These are phyloP conservation scores for Zostera marina DNA, from an alignment of 116 monocot genomes.

Conservation along the genomic window DNA sequence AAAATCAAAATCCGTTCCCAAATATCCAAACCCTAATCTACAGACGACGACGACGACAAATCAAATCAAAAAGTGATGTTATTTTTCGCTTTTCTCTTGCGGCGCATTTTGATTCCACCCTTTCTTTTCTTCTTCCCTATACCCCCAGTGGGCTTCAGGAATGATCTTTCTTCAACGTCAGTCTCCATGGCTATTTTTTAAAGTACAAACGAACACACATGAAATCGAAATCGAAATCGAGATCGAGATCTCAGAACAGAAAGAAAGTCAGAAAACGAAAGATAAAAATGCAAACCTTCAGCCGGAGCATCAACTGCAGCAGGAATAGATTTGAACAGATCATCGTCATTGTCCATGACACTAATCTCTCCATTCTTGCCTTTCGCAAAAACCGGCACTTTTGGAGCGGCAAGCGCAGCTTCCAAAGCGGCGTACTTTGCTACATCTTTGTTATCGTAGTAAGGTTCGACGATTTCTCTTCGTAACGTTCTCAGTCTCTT, in stretches of 20 bases:
- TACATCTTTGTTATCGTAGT: constrained; percentile 85
- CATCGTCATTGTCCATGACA: not conserved
- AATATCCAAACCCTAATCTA: not conserved
- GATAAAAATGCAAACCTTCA: not conserved
- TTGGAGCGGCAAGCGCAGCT: constrained; percentile 72
- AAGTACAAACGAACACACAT: not conserved
- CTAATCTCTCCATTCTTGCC: not conserved
- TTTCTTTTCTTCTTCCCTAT: constrained; percentile 6
- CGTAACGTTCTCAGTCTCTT: constrained; percentile 68
- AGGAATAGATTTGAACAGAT: not conserved
- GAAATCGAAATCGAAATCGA: too few species aligned
- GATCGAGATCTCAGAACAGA: too few species aligned
- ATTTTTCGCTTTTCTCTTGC: constrained; percentile 5
- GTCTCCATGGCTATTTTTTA: not conserved
- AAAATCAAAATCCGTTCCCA: not conserved
- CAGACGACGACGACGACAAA: too few species aligned
- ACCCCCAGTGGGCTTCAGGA: constrained; percentile 2
- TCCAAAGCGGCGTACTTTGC: constrained; percentile 71
- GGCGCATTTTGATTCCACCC: not conserved
- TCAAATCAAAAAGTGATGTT: not conserved
- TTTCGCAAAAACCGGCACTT: constrained; percentile 37
- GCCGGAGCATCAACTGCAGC: not conserved
- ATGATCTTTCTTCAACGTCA: not conserved
- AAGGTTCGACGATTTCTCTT: constrained; percentile 66
- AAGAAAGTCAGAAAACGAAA: too few species aligned